These are phyloP conservation scores for Thuja plicata DNA, from an alignment of 83 land plant species.

Conservation along the genomic window DNA sequence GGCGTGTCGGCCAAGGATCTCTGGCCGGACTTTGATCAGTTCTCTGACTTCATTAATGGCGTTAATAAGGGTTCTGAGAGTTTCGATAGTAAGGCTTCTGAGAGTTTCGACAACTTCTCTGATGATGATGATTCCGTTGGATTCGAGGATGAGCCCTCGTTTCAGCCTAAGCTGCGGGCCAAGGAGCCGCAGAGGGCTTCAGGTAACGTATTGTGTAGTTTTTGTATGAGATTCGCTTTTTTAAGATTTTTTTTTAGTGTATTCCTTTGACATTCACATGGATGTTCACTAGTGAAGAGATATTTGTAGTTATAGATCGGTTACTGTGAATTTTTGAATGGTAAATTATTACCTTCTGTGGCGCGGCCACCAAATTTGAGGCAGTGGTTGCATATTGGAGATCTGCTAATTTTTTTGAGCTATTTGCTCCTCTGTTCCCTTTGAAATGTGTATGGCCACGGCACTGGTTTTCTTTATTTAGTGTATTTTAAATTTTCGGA, in stretches of 20 bases:
- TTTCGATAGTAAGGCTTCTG: background rate
- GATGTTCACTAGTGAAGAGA: too few relatives aligned
- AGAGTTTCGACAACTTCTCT: background rate
- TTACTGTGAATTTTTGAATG: too few relatives aligned
- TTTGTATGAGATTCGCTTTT: background rate
- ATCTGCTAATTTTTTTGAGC: too few relatives aligned
- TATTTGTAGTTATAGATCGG: too few relatives aligned
- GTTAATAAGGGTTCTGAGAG: background rate
- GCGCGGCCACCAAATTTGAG: too few relatives aligned
- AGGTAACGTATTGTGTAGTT: background rate
- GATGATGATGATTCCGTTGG: background rate
- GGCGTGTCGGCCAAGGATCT: constrained; percentile 15
- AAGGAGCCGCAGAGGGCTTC: background rate
- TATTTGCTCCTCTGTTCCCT: too few relatives aligned
- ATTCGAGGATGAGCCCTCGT: background rate
- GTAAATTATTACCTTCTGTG: too few relatives aligned
- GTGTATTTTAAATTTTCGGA: too few relatives aligned
- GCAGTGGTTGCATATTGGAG: too few relatives aligned
- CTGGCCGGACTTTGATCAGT: background rate
- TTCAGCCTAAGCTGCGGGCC: background rate
- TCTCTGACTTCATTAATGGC: constrained; percentile 4
- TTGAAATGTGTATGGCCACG: too few relatives aligned
- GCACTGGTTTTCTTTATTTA: too few relatives aligned
- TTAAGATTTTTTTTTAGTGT: too few relatives aligned
- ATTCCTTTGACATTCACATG: background rate